Percentiles rank a stretch among this genome's conserved stretches.
Conservation (phyloP, 306 rosid species). For the Senna siamea region DNA sequence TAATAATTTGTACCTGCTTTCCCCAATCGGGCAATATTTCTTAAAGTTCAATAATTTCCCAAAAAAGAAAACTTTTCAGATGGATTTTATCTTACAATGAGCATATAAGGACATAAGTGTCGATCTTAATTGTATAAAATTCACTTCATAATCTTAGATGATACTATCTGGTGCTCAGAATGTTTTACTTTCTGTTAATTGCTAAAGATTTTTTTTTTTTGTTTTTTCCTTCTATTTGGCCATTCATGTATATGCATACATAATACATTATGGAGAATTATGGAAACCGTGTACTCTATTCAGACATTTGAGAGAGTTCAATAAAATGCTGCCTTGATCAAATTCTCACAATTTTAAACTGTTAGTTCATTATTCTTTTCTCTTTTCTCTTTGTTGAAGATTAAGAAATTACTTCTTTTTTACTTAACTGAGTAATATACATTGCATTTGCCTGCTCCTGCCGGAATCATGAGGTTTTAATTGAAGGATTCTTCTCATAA, state of each 20-base stretch:
- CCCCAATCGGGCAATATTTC: no score
- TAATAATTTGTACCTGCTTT: no score
- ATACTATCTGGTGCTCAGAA: not conserved
- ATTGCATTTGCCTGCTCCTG: not conserved
- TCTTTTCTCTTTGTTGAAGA: not conserved
- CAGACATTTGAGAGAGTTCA: not conserved
- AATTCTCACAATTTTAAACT: not conserved
- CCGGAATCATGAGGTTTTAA: no score
- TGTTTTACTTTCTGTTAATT: not conserved
- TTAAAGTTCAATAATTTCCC: not conserved
- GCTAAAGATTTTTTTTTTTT: not conserved
- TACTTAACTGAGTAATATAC: not conserved
- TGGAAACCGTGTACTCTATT: not conserved
- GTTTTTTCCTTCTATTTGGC: not conserved
- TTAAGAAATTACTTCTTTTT: conserved; percentile 3
- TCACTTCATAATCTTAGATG: not conserved
- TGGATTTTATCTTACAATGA: not conserved
- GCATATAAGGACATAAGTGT: not conserved
- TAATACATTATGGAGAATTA: not conserved
- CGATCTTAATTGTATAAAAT: conserved; percentile 8
- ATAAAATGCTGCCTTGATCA: not conserved
- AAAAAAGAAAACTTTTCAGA: not conserved
- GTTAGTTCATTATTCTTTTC: not conserved
- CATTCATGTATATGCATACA: not conserved
- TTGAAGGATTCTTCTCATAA: conserved; percentile 10